phyloP scores from a whole-genome alignment of 371 early-diverging fungal genomes.

The Mortierella sp. region DNA sequence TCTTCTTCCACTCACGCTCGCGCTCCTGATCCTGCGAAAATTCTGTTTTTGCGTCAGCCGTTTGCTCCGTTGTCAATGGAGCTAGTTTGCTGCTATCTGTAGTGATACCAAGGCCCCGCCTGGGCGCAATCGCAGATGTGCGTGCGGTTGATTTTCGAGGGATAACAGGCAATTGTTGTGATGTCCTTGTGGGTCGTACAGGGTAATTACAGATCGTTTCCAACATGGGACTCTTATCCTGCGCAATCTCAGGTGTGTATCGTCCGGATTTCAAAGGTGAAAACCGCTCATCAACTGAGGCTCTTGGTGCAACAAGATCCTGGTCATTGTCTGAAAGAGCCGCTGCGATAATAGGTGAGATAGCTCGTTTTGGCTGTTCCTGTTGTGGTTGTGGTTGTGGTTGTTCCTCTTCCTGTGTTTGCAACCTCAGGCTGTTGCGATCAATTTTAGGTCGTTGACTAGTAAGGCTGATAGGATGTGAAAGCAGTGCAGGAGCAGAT shows the following conservation, averaged over 20 bases:
- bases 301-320: not conserved
- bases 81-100: not conserved
- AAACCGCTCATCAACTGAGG: constrained; percentile 1
- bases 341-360: constrained; percentile 19
- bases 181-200: constrained; percentile 3
- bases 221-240: not conserved
- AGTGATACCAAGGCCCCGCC: constrained; percentile 6
- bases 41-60: constrained; percentile 1
- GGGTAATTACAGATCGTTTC: constrained; percentile 10
- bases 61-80: not conserved
- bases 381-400: not conserved
- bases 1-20: constrained; percentile 18
- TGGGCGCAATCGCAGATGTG: not conserved
- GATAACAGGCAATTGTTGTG: constrained; percentile 11
- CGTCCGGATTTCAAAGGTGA: not conserved
- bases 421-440: no score
- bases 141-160: constrained; percentile 21
- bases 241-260: not conserved
- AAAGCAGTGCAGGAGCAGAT: constrained; percentile 25
- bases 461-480: constrained; percentile 11
- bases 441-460: constrained; percentile 3
- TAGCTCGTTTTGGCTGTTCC: not conserved
- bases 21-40: constrained; percentile 20
- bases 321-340: constrained; percentile 3
- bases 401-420: no score